These are phyloP conservation scores for Pseudoperonospora humuli DNA, from an alignment of 352 stramenopile species.

Conservation along the genomic window DNA sequence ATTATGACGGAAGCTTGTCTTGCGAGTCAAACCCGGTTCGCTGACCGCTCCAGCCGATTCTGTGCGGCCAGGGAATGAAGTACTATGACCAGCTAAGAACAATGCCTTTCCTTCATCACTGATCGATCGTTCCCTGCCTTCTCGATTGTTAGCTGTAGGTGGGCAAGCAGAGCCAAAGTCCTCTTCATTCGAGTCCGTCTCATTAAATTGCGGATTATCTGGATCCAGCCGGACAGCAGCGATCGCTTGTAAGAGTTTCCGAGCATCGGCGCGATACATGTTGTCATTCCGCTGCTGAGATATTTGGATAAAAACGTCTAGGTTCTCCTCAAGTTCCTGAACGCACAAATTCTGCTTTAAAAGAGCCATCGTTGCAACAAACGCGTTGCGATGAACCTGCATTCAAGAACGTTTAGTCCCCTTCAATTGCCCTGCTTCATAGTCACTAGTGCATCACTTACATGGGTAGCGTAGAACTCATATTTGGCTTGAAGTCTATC, in stretches of 20 bases:
- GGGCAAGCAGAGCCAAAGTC: conserved; percentile 43
- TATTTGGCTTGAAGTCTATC: conserved; percentile 80
- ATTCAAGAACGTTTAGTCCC: not conserved
- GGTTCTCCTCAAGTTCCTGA: conserved; percentile 70
- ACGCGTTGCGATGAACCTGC: conserved; percentile 76
- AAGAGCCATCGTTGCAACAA: conserved; percentile 53
- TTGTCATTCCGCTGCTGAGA: conserved; percentile 80
- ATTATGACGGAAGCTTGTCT: conserved; percentile 27
- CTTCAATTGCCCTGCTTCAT: not conserved
- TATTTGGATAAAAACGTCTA: conserved; percentile 73
- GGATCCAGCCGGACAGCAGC: conserved; percentile 72
- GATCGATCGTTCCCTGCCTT: conserved; percentile 57
- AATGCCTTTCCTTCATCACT: conserved; percentile 84
- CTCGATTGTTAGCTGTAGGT: conserved; percentile 60
- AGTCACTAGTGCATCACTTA: conserved; percentile 14
- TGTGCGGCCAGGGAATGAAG: conserved; percentile 13
- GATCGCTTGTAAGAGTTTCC: conserved; percentile 79
- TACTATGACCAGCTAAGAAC: conserved; percentile 51
- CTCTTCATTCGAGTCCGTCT: conserved; percentile 50
- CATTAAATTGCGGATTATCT: conserved; percentile 68
- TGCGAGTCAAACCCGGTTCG: conserved; percentile 19
- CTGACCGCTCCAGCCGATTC: conserved; percentile 26
- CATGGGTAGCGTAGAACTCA: conserved; percentile 73
- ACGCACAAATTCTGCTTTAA: conserved; percentile 76
- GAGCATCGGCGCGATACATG: conserved; percentile 70